A percentile compares a stretch with the other conserved stretches of the same genome.
phyloP scores from a whole-genome alignment of 352 stramenopile genomes.

The Phytophthora crassamura region DNA sequence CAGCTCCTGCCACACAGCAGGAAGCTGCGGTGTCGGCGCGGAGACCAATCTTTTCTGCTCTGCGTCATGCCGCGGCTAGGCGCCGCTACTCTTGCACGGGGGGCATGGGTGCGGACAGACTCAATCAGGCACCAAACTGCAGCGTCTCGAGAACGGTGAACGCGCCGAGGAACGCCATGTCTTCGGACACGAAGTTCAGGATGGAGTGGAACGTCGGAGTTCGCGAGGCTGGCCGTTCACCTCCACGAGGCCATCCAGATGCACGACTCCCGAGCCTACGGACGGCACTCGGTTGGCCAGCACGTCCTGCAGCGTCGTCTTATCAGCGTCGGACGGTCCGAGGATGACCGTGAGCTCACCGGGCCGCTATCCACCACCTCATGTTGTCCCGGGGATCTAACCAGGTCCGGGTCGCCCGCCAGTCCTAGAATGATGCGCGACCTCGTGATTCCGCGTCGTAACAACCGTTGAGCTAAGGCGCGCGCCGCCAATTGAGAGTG shows the following conservation, averaged over 20 bases:
- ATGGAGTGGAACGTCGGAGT: conserved; percentile 58
- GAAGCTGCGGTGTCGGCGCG: not conserved
- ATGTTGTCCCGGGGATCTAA: too few species aligned
- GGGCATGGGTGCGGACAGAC: conserved; percentile 55
- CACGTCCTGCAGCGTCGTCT: conserved; percentile 76
- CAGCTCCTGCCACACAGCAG: not conserved
- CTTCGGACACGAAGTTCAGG: conserved; percentile 77
- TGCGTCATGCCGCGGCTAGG: too few species aligned
- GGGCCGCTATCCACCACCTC: conserved; percentile 61
- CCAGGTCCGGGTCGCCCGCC: too few species aligned
- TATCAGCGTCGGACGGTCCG: conserved; percentile 67
- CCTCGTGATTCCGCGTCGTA: too few species aligned
- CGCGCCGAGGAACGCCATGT: conserved; percentile 69
- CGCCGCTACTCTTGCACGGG: too few species aligned
- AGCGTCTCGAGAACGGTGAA: conserved; percentile 81
- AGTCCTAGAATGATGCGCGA: too few species aligned
- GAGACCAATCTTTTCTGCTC: too few species aligned
- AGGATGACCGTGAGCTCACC: conserved; percentile 79
- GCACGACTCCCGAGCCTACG: conserved; percentile 31
- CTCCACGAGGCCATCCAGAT: conserved; percentile 58
- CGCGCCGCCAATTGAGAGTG: too few species aligned
- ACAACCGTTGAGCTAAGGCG: too few species aligned
- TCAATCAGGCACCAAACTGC: conserved; percentile 68
- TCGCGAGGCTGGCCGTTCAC: conserved; percentile 64
- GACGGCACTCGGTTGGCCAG: conserved; percentile 59